Conservation (phyloP, 148 eudicot genomes). For the Nepenthes mirabilis region DNA sequence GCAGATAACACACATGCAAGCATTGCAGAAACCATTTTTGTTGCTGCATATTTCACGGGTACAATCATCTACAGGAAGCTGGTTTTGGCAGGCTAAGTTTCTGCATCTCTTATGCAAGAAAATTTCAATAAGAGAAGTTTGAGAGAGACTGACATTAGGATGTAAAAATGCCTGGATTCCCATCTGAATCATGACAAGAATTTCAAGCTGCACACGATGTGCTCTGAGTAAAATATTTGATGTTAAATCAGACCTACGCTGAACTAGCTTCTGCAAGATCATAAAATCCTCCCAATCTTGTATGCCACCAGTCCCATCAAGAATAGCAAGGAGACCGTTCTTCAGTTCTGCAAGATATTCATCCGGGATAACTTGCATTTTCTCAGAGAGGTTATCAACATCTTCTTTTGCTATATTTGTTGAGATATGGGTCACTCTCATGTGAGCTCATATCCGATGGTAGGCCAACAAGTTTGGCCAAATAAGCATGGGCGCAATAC, state of each 20-base stretch:
- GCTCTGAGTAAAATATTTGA: slow-evolving; percentile 33
- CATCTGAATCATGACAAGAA: slow-evolving; percentile 46
- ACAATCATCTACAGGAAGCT: slow-evolving; percentile 57
- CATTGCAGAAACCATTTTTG: slow-evolving; percentile 61
- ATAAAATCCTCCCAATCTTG: slow-evolving; percentile 51
- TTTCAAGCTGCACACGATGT: slow-evolving; percentile 47
- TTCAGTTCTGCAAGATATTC: slow-evolving; percentile 47
- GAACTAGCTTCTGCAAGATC: slow-evolving; percentile 42
- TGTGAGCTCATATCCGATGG: too few relatives aligned
- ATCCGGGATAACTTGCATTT: slow-evolving; percentile 42
- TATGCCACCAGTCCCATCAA: slow-evolving; percentile 55
- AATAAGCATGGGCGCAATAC: too few relatives aligned
- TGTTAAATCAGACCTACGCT: slow-evolving; percentile 39
- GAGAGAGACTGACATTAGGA: slow-evolving; percentile 54
- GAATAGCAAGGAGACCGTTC: slow-evolving; percentile 35
- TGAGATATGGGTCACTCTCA: neutral
- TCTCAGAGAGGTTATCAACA: slow-evolving; percentile 39
- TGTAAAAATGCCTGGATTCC: slow-evolving; percentile 72
- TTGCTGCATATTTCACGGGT: slow-evolving; percentile 43
- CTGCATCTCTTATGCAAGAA: slow-evolving; percentile 53
- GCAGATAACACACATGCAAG: slow-evolving; percentile 70
- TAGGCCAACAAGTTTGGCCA: too few relatives aligned
- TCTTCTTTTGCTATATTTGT: slow-evolving; percentile 41
- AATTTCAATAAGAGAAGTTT: slow-evolving; percentile 50
- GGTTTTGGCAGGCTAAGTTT: slow-evolving; percentile 59